phyloP scores from a whole-genome alignment of 257 asterid species.

The Knoxia roxburghii region DNA sequence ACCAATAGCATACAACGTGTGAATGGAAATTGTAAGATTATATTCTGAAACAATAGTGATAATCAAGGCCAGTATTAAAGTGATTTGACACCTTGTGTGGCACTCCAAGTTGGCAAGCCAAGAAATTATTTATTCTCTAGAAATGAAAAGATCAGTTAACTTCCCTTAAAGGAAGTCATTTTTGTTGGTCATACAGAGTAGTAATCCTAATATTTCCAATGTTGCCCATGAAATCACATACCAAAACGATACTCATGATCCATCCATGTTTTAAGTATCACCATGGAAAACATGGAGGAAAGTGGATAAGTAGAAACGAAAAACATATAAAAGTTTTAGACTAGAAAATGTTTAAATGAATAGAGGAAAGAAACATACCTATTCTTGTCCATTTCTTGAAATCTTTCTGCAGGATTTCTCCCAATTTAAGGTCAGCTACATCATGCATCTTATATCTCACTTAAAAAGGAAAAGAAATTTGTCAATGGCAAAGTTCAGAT shows the following conservation, averaged over 20 bases:
- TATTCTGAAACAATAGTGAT: neutral
- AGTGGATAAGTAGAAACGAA: neutral
- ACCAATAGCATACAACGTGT: neutral
- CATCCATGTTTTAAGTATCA: neutral
- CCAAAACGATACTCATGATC: neutral
- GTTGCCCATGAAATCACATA: neutral
- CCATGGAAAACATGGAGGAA: neutral
- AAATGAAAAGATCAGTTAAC: neutral
- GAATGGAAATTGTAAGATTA: neutral
- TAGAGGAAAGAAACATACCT: constrained; percentile 32
- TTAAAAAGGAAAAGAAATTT: constrained; percentile 29
- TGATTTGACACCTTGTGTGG: neutral
- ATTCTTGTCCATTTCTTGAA: constrained; percentile 48
- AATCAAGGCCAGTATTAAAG: neutral
- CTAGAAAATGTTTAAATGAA: neutral
- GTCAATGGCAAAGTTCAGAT: neutral
- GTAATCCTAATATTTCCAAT: neutral
- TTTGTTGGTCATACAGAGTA: neutral
- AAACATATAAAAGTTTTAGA: neutral
- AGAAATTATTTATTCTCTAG: neutral
- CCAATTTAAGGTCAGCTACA: constrained; percentile 40
- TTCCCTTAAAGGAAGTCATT: neutral
- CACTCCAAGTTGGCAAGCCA: neutral
- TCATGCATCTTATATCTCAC: constrained; percentile 53
- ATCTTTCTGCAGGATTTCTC: constrained; percentile 58